Conservation (phyloP, 495 filamentous ascomycete genomes). For the Friedmanniomyces endolithicus region DNA sequence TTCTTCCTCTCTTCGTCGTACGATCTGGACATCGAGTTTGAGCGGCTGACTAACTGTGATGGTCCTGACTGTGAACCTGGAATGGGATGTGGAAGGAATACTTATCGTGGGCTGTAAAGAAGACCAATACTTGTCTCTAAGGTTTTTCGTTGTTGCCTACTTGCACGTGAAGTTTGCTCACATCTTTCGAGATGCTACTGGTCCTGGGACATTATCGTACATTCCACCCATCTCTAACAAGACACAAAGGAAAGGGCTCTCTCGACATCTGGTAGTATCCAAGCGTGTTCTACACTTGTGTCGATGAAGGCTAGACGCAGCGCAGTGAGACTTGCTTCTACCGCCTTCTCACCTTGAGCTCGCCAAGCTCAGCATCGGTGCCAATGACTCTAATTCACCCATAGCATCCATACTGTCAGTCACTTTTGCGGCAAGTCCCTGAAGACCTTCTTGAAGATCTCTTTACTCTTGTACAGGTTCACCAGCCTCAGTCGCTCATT, state of each 20-base stretch:
- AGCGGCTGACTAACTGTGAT: background rate
- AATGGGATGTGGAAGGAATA: background rate
- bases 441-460: conserved; percentile 85
- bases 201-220: background rate
- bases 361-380: background rate
- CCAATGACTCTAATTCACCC: background rate
- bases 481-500: conserved; percentile 79
- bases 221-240: background rate
- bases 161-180: background rate
- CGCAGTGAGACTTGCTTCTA: too few species aligned
- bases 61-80: background rate
- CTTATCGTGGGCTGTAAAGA: background rate
- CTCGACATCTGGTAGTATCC: background rate
- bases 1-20: background rate
- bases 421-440: conserved; percentile 46
- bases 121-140: background rate
- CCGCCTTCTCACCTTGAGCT: background rate
- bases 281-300: background rate
- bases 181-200: background rate
- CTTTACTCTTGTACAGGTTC: conserved; percentile 82
- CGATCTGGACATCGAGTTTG: background rate
- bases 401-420: background rate
- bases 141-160: background rate
- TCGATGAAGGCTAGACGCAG: too few species aligned
- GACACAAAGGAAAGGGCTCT: background rate